Base-by-base conservation (phyloP, 768 basidiomycete genomes). In the Boletus subcaerulescens region DNA sequence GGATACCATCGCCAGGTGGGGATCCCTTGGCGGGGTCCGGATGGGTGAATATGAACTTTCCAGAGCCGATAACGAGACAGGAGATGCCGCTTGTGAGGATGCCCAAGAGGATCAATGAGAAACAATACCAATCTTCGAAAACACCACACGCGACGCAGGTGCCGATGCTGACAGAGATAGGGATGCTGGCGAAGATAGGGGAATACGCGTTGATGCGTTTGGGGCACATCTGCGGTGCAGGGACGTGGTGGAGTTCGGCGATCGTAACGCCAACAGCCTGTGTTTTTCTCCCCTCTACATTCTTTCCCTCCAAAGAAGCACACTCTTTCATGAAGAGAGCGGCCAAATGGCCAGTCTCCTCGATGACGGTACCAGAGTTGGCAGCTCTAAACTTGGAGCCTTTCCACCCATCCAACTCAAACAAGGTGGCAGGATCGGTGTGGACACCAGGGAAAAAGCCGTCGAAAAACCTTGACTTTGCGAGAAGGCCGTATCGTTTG, bases 401-500 rank as follows among this genome's bases (percentile, higher is more conserved):
- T 17, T 59, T 63, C 52, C 54, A 55, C 6, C 68, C 68, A 56
- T 68, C 67, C 38, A 73, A 31, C 18, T 64, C 71, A 36, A 74
- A 70, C 38, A 73, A 53, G 2, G 63, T 61, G 36, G 67, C 63
- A 15, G 73, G 71, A 53, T 73, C 66, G 3, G 63, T 64, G 24
- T 68, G 65, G 26, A 66, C 59, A 3, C 73, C 72, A 0, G 73
- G 73, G 47, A 67, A 73, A 26, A 73, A 61, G 11, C 68, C 71
- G 33, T 68, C 65, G 55, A 72, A 73, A 40, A 74, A 62, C 39
- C 56, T 64, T n/a, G 71, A 69, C 24, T 60, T 65, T 29, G 72
- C 69, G 10, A 73, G 70, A 38, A 63, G 60, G 8, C 65, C 67
- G 9, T 70, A 74, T 38, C 65, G 62, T 52, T 63, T 74, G 10